phyloP scores from a whole-genome alignment of 441 rosid genomes.

The Syzygium malaccense region DNA sequence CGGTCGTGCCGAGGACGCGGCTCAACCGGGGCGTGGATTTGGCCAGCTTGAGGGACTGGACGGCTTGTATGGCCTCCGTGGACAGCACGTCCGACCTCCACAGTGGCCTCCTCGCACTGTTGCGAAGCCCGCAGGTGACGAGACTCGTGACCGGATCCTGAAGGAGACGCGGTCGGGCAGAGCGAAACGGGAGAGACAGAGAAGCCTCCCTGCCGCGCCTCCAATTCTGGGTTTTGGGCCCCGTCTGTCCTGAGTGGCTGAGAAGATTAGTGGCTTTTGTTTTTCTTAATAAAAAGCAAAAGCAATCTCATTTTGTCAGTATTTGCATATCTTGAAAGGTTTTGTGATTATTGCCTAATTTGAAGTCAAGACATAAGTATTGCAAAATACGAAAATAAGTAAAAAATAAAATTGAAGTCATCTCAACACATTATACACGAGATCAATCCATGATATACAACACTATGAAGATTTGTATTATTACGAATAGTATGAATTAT shows the following conservation, averaged over 20 bases:
- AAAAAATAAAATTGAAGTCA: background rate
- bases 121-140: constrained; percentile 36
- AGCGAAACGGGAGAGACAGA: background rate
- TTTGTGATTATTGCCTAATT: background rate
- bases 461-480: too few species aligned
- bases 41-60: constrained; percentile 52
- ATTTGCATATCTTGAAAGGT: background rate
- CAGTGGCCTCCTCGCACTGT: constrained; percentile 20
- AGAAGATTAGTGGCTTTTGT: background rate
- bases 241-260: background rate
- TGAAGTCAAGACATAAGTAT: background rate
- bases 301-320: too few species aligned
- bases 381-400: background rate
- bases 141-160: background rate
- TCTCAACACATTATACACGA: background rate
- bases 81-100: constrained; percentile 47
- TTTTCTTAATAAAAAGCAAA: background rate
- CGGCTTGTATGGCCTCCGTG: constrained; percentile 50
- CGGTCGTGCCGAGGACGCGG: constrained; percentile 17
- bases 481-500: too few species aligned
- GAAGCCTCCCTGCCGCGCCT: background rate
- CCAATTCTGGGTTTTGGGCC: background rate
- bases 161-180: background rate
- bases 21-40: constrained; percentile 27
- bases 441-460: too few species aligned